These are phyloP conservation scores for Rhizoctonia solani DNA, from an alignment of 1,284 basidiomycete genomes.

Conservation along the genomic window DNA sequence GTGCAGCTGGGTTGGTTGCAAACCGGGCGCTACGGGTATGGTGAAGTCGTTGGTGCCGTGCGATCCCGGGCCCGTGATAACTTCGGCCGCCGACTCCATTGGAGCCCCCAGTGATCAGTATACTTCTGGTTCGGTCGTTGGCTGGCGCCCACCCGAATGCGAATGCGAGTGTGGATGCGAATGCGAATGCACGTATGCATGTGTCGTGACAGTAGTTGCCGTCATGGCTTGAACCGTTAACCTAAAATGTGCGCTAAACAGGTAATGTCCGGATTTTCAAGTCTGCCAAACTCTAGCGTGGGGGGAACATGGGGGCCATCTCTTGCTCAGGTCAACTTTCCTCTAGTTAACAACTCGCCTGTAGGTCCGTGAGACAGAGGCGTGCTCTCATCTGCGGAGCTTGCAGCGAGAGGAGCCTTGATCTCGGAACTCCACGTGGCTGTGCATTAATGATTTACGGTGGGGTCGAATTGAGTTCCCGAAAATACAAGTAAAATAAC, in stretches of 20 bases:
- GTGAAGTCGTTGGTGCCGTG: conserved; percentile 3
- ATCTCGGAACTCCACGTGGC: conserved; percentile 16
- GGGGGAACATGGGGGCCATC: no score
- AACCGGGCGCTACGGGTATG: conserved; percentile 10
- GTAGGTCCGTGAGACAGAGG: conserved; percentile 31
- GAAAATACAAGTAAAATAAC: neutral
- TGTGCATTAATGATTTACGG: no score
- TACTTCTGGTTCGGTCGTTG: neutral
- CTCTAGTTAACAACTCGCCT: neutral
- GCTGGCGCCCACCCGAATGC: neutral
- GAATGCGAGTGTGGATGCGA: no score
- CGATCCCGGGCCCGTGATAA: neutral
- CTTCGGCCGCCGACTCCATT: conserved; percentile 17
- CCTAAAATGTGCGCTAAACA: no score
- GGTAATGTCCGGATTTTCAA: no score
- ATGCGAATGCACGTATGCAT: no score
- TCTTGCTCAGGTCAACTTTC: no score
- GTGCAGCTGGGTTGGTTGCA: conserved; percentile 20
- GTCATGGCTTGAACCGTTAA: no score
- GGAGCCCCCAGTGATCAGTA: neutral
- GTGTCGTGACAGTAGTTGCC: no score
- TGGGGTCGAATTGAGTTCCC: no score
- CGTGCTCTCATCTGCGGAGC: neutral
- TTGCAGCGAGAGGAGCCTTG: neutral
- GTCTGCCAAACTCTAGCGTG: no score